A percentile compares a stretch with the other conserved stretches of the same genome.
phyloP scores from a whole-genome alignment of 73 alveolate genomes.

The Tetrahymena borealis region DNA sequence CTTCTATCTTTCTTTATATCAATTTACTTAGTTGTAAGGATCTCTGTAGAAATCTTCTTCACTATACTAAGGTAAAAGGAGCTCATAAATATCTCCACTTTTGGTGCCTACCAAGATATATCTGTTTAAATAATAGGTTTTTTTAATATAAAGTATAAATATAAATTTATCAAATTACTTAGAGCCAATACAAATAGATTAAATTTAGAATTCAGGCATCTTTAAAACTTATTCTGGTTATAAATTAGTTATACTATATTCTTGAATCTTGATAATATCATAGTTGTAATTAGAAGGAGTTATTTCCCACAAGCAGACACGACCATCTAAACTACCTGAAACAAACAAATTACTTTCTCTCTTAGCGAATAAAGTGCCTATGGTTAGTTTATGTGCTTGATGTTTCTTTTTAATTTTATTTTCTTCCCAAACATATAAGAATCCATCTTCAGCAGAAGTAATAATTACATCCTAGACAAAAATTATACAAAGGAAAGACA shows the following conservation, averaged over 20 bases:
- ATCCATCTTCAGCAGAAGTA: constrained; percentile 45
- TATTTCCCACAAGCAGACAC: constrained; percentile 62
- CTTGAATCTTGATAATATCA: constrained; percentile 27
- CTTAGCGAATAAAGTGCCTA: constrained; percentile 54
- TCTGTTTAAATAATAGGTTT: neutral
- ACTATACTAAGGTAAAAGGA: constrained; percentile 21
- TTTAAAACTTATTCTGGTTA: neutral
- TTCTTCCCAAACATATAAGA: constrained; percentile 57
- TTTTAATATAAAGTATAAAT: neutral
- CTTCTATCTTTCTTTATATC: neutral
- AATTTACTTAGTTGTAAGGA: neutral
- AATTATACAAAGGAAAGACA: constrained; percentile 17
- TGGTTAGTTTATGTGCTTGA: constrained; percentile 59
- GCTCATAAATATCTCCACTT: constrained; percentile 64
- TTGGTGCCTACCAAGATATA: constrained; percentile 69
- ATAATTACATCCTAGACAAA: constrained; percentile 37
- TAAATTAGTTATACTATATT: constrained; percentile 12
- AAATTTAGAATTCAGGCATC: constrained; percentile 24
- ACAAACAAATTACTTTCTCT: constrained; percentile 57
- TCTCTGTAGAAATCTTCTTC: neutral
- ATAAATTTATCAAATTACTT: neutral
- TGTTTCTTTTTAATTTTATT: constrained; percentile 63
- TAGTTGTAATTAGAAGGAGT: constrained; percentile 23
- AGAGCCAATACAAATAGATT: constrained; percentile 71
- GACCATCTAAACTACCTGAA: constrained; percentile 82